Base-by-base conservation (phyloP, 768 basidiomycete species). In the Myochromella boudieri region DNA sequence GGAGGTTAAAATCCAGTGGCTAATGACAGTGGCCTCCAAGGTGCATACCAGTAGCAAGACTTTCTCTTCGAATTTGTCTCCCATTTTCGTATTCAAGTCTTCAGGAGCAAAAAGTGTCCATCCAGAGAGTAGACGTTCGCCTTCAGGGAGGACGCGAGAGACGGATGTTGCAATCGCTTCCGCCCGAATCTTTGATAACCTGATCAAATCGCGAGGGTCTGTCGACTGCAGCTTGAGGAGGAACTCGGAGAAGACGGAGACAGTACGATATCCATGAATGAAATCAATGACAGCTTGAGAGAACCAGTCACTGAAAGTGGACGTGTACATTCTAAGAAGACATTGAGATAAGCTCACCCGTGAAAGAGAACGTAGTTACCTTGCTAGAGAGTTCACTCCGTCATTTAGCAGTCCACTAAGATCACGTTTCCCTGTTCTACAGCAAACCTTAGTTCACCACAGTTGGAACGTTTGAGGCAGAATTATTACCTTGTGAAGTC, bases 221-320 rank as follows among this genome's bases (percentile, higher is more conserved):
- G 89, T 85, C 9, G 91, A 89, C 58, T 87, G 84, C 37, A 99
- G 72, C 55, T 85, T 93, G 47, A 87, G 75, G 44, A 97, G 69
- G 62, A 98, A 98, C 65, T 98, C 95, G 6, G 91, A 87, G 66
- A 99, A 98, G 3, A 97, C 92, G 32, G 85, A 77, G 7, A 85
- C 62, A 1, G 87, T 91, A 44, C 95, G 85, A 64, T 93, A 83
- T 21, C 93, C 95, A 41, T 95, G 82, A 74, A 88, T 82, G 58
- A 84, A 95, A 65, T 93, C 90, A 56, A 98, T 94, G 36, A 95
- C 92, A 0, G 95, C 93, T 68, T 99, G 97, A 47, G 80, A 85
- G 67, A 97, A 99, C 87, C 93, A 99, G 67, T 99, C 97, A 54
- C 87, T 84, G 60, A 92, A 92, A 1, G 90, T 87, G 15, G 91